Evolutionary conservation across 1,284 basidiomycete species (phyloP), one percentile per base, ranked within the genome.

Genomic region (Ceratobasidium sp.): DNA sequence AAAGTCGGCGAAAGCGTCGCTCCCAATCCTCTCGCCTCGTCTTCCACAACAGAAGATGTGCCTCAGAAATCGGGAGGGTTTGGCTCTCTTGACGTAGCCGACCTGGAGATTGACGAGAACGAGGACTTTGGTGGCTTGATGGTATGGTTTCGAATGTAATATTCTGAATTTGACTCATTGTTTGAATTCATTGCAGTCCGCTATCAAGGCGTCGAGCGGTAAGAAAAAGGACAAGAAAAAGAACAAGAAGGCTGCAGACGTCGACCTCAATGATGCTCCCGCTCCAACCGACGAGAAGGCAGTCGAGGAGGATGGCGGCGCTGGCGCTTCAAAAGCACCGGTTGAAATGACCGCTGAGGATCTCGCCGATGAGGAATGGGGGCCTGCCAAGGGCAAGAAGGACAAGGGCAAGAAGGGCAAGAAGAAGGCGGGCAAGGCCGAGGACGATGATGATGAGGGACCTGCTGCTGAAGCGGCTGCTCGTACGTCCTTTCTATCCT

Each of bases 71-170:
- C 86, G 73, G 82, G 85, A 40, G 82, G 83, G 2, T 88, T 89
- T 73, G 81, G 85, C 10, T 79, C 84, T 0, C 78, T 87, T 8
- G 82, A 78, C 34, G 76, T 80, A 69, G 79, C 80, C 64, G 82
- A 83, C 56, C 85, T 84, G 20, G 80, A 78, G n/a, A 82, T 79
- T 0, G 84, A 80, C 10, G 86, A 86, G 34, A 87, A 90, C 35
- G 89, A 87, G 78, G 90, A 86, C 74, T 90, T 86, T 73, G 93
- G 92, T 52, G 92, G 92, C 29, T 81, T 95, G 45, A 94, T 95
- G 93, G 92, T 93, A 75, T 69, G 87, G 80, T 25, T 32, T 50
- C 6, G n/a, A n/a, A 13, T 29, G 27, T 34, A 42, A 29, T 32
- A 52, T 68, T 27, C 32, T 53, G 22, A 20, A 8, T 58, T 10